These are phyloP conservation scores for Spirogloea muscicola DNA, from an alignment of 139 green algal species.

Conservation along the genomic window DNA sequence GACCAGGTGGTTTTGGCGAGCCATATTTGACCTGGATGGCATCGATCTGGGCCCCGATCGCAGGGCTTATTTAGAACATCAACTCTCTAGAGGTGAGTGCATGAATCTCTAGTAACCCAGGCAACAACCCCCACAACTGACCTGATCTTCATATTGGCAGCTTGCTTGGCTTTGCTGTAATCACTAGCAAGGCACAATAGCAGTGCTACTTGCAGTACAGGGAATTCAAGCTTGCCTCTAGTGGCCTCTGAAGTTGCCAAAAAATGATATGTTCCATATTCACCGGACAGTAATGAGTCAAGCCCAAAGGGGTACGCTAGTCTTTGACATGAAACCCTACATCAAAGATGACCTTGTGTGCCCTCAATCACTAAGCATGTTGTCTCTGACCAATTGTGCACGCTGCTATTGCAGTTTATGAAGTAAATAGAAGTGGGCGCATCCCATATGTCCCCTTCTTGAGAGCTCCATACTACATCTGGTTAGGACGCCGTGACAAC, in stretches of 20 bases:
- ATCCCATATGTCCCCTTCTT: slow-evolving; percentile 93
- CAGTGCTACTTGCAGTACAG: background rate
- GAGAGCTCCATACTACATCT: slow-evolving; percentile 87
- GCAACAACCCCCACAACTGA: background rate
- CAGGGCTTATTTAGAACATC: slow-evolving; percentile 86
- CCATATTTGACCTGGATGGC: slow-evolving; percentile 71
- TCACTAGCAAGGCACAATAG: background rate
- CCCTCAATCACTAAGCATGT: background rate
- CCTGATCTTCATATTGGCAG: background rate
- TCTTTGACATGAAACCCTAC: background rate
- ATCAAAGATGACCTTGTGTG: background rate
- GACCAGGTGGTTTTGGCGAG: slow-evolving; percentile 94
- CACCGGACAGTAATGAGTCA: background rate
- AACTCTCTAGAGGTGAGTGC: slow-evolving; percentile 35
- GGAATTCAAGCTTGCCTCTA: background rate
- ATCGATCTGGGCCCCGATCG: slow-evolving; percentile 95
- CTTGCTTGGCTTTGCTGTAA: background rate
- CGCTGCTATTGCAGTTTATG: slow-evolving; percentile 58
- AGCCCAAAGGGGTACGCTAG: background rate
- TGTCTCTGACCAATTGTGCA: background rate
- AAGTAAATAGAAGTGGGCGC: slow-evolving; percentile 78
- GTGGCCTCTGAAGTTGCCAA: background rate
- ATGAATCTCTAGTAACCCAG: background rate
- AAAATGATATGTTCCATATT: background rate
- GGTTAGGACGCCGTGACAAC: slow-evolving; percentile 75